Evolutionary conservation across 2,329 filamentous ascomycete species (phyloP), one percentile per base, ranked within the genome.

Genomic region (Intubia oerlemansii): DNA sequence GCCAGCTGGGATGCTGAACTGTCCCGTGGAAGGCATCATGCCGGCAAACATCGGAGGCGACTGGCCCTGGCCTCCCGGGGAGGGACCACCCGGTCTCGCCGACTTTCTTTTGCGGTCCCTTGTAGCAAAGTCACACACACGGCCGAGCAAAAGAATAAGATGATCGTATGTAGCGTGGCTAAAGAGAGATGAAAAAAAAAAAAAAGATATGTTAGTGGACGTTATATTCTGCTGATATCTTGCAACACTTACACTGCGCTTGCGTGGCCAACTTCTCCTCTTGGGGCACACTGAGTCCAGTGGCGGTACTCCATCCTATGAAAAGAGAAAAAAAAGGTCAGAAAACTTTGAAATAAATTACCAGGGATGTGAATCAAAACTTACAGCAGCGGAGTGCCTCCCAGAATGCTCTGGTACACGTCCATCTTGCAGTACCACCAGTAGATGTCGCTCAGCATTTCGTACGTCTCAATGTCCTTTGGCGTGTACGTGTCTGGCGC

Each of bases 351-450:
- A 10, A 19, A 20, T 13, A 8, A 16, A n/a, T 21, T 12, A 11
- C 7, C 2, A n/a, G 7, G 6, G n/a, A 10, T 15, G 26, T 35
- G 37, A 16, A 36, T 34, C 21, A 24, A 22, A 15, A 62, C 81
- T 62, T 56, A 92, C 81, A 93, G 73, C 26, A 90, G 56, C 36
- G 64, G 64, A 24, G 85, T 84, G 7, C 81, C 85, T 39, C 84
- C 88, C 15, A 95, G 56, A 35, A 93, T 67, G 44, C 79, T 82
- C 47, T 93, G 85, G 40, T 85, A 90, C 7, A 78, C 69, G 46
- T 95, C 88, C 57, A 93, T 88, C 49, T 92, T 91, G 41, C 67
- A 74, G 46, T 84, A 93, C 78, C 82, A 93, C 84, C 85, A 98
- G 44, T 77, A 90, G 5, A 95, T 52, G 49, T 95, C 88, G 37